A percentile compares a stretch with the other conserved stretches of the same genome.
phyloP scores from a whole-genome alignment of 2,329 filamentous ascomycete species.

The Ophiostoma triangulosporum region DNA sequence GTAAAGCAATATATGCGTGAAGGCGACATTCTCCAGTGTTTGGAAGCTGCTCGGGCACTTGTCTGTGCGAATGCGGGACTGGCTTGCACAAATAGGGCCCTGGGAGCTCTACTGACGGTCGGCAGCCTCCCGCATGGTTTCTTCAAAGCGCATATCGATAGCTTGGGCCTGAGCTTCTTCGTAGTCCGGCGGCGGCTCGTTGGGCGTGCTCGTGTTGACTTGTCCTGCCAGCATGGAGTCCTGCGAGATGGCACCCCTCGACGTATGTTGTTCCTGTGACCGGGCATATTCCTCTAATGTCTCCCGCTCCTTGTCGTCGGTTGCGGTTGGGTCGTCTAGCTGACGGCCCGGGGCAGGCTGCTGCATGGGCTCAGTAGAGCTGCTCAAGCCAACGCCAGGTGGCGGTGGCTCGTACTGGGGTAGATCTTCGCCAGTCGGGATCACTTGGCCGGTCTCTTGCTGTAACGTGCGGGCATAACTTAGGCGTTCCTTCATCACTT shows the following conservation, averaged over 20 bases:
- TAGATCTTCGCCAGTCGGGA: slow-evolving; percentile 66
- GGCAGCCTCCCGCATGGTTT: slow-evolving; percentile 60
- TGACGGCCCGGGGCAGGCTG: background rate
- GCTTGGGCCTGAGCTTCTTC: slow-evolving; percentile 76
- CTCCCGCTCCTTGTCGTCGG: slow-evolving; percentile 6
- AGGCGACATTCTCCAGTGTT: too few relatives aligned
- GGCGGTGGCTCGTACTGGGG: slow-evolving; percentile 61
- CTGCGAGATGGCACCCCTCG: slow-evolving; percentile 5
- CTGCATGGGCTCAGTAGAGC: background rate
- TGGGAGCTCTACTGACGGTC: slow-evolving; percentile 38
- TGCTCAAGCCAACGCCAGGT: background rate
- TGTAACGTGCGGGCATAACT: slow-evolving; percentile 68
- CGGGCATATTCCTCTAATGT: slow-evolving; percentile 11
- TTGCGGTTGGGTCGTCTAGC: background rate
- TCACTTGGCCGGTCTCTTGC: slow-evolving; percentile 48
- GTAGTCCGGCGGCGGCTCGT: slow-evolving; percentile 81
- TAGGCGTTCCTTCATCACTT: slow-evolving; percentile 71
- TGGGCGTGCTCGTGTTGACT: slow-evolving; percentile 29
- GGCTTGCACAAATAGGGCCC: too few relatives aligned
- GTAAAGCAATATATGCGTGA: too few relatives aligned
- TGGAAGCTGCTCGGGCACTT: too few relatives aligned
- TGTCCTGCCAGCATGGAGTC: slow-evolving; percentile 2
- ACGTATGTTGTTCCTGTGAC: slow-evolving; percentile 15
- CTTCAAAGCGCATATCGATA: slow-evolving; percentile 44
- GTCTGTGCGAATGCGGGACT: too few relatives aligned